Conservation (phyloP, 441 rosid genomes). For the Melastoma candidum region DNA sequence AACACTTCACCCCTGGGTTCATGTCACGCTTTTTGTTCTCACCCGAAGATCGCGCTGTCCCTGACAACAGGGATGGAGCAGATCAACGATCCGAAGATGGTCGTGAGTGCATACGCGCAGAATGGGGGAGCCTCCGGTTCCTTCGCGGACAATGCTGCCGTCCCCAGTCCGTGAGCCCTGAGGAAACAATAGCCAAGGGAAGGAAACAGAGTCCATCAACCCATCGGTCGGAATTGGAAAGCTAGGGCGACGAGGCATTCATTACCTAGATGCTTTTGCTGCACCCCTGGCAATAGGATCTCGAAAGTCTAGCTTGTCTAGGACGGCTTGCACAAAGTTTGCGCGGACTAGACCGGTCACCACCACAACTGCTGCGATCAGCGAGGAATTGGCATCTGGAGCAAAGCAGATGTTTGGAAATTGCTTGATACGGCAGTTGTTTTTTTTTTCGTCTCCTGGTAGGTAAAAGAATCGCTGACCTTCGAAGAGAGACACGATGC, state of each 20-base stretch:
- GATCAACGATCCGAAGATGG: slow-evolving; percentile 74
- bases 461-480: slow-evolving; percentile 26
- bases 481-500: slow-evolving; percentile 84
- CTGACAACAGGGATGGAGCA: slow-evolving; percentile 80
- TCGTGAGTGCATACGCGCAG: slow-evolving; percentile 93
- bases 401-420: neutral
- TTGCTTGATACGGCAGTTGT: too few species aligned
- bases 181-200: neutral
- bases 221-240: neutral
- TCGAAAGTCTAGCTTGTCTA: slow-evolving; percentile 56
- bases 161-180: slow-evolving; percentile 97
- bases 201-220: neutral
- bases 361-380: slow-evolving; percentile 89
- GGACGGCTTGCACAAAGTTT: slow-evolving; percentile 77
- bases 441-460: too few species aligned
- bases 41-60: slow-evolving; percentile 71
- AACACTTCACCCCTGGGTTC: too few species aligned
- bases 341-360: slow-evolving; percentile 87
- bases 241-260: neutral
- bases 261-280: slow-evolving; percentile 89
- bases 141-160: slow-evolving; percentile 92
- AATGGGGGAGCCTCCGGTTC: slow-evolving; percentile 98
- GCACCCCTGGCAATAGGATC: slow-evolving; percentile 93
- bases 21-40: neutral
- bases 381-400: slow-evolving; percentile 78